These are phyloP conservation scores for Hymenoscyphus linearis DNA, from an alignment of 2,329 filamentous ascomycete species.

Conservation along the genomic window DNA sequence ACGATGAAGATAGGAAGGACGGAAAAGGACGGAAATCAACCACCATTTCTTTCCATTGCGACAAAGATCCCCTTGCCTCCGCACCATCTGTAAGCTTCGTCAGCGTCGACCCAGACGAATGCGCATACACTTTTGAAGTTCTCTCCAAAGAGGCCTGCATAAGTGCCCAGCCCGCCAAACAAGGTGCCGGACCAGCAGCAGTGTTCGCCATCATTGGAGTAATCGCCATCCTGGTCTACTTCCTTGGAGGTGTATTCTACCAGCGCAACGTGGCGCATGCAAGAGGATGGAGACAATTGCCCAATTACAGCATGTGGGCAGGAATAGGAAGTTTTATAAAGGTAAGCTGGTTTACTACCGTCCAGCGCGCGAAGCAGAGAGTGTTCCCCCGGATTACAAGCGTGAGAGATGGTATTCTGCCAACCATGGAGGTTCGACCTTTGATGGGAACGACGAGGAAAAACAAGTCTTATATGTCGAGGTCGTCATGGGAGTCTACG, in stretches of 20 bases:
- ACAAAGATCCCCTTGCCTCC: slow-evolving; percentile 67
- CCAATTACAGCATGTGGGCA: slow-evolving; percentile 91
- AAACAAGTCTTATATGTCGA: slow-evolving; percentile 20
- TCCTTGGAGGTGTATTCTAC: slow-evolving; percentile 90
- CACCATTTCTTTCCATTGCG: slow-evolving; percentile 89
- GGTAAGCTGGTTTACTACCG: slow-evolving; percentile 47
- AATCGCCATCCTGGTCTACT: slow-evolving; percentile 76
- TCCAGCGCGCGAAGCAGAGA: slow-evolving; percentile 23
- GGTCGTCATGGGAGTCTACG: slow-evolving; percentile 25
- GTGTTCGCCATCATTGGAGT: slow-evolving; percentile 83
- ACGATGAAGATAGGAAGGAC: slow-evolving; percentile 27
- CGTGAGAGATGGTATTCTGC: slow-evolving; percentile 30
- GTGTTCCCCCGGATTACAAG: slow-evolving; percentile 28
- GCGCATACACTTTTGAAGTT: slow-evolving; percentile 93
- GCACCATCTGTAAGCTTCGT: slow-evolving; percentile 76
- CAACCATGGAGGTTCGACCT: slow-evolving; percentile 30
- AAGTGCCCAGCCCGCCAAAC: slow-evolving; percentile 60
- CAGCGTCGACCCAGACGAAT: slow-evolving; percentile 77
- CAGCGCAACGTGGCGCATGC: slow-evolving; percentile 92
- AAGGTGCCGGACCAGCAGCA: slow-evolving; percentile 65
- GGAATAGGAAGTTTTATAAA: slow-evolving; percentile 78
- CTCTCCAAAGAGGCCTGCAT: slow-evolving; percentile 78
- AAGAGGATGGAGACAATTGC: slow-evolving; percentile 88
- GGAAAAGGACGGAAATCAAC: slow-evolving; percentile 62
- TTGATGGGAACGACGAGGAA: slow-evolving; percentile 15